Evolutionary conservation across 768 basidiomycete species (phyloP), one percentile per base, ranked within the genome.

Genomic region (Crepidotus variabilis): DNA sequence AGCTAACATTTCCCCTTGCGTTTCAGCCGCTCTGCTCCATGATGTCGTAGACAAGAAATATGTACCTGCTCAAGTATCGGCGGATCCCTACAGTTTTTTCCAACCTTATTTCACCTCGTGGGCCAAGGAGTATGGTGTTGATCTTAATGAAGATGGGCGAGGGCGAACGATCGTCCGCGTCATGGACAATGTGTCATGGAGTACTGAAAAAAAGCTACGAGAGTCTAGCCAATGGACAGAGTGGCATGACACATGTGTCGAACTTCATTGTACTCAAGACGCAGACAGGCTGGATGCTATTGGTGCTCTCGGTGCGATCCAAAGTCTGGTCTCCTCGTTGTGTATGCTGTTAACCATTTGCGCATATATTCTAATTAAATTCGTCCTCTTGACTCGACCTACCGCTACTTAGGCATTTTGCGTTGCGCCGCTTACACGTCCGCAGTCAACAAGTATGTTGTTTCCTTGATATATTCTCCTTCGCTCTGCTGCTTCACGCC

Each of bases 41-140:
- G 93, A 96, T 69, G 79, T 94, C 43, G 74, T 91, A 33, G 90
- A 92, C 79, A 90, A 88, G 73, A 92, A 93, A 75, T 92, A 93
- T 65, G 85, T 86, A 16, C 73, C 84, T 1, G 68, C 76, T 11
- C 76, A 75, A 54, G 69, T 81, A 62, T 80, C 82, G 11, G 74
- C 79, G 16, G 83, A 89, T 65, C 82, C 87, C 6, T 83, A 83
- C 69, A 70, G 73, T 54, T 89, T 81, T 65, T 87, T 91, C 67
- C 72, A 83, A 21, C 85, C 90, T 20, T 83, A 84, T 69, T 90
- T 89, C 66, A 60, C 74, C 53, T 70, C 68, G 3, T 71, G 80
- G 65, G 74, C 75, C 4, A 63, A 63, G 2, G 66, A 72, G 50
- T 70, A 76, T 52, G 78, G 75, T 2, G 55, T 86, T 21, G 83